Base-by-base conservation (phyloP, 495 filamentous ascomycete species). In the Aspergillus sparsus region DNA sequence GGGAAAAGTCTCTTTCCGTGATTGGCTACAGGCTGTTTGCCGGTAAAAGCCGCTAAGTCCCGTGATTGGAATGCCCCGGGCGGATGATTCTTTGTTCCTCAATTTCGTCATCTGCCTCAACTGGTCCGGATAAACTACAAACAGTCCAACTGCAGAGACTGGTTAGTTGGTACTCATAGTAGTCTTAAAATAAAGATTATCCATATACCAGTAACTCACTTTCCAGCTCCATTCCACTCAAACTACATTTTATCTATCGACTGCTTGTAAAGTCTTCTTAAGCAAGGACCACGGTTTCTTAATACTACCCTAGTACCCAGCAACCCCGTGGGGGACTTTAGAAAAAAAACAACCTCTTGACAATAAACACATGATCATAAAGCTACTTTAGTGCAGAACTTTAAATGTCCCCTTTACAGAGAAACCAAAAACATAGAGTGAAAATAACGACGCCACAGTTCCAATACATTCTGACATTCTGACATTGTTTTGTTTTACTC, bases 31-130 rank as follows among this genome's bases (percentile, higher is more conserved):
- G 63, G 49, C 60, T 63, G 65, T 64, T 35, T 68, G 58, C 76
- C 76, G 76, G 73, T 69, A 73, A 72, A 75, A 73, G 65, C 73
- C 77, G 75, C 74, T 55, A 65, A 67, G 64, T 72, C 67, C 63
- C 67, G 69, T 73, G 66, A 66, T 53, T 16, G 56, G 11, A 53
- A 55, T 55, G 61, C 65, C 62, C 65, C 42, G 57, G 57, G 61
- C 45, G 39, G 57, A 11, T 53, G 56, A 49, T 50, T 49, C 47
- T 47, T 36, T 33, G 18, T 45, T 45, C 50, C 61, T 63, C 34
- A 37, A 35, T 50, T 47, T 47, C 44, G 44, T 47, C 44, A 47
- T 9, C 15, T 27, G 21, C 21, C 21, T 27, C 21, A 27, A 16
- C 16, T 21, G 6, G 44, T 16, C 10, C 3, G 11, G 37, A 3